Percentiles rank a stretch among this genome's conserved stretches.
phyloP scores from a whole-genome alignment of 2,329 filamentous ascomycete species.

The Incumbomyces delicatus region DNA sequence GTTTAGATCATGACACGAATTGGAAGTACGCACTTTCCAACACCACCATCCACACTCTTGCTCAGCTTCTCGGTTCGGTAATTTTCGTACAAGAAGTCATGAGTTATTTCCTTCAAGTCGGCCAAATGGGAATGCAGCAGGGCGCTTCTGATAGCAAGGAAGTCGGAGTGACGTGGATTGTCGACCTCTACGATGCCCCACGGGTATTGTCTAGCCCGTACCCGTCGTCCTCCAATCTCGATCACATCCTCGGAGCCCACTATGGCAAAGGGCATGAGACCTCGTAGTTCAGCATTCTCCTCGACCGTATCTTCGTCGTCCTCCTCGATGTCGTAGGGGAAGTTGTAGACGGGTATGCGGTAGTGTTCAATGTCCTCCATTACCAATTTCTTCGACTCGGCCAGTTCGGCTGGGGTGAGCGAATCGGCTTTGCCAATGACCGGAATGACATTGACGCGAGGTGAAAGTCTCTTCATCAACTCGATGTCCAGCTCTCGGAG shows the following conservation, averaged over 20 bases:
- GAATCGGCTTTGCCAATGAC: slow-evolving; percentile 98
- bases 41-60: slow-evolving; percentile 93
- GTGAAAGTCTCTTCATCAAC: slow-evolving; percentile 97
- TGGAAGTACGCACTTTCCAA: slow-evolving; percentile 62
- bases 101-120: slow-evolving; percentile 98
- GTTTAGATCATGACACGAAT: slow-evolving; percentile 9
- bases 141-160: slow-evolving; percentile 91
- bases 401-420: slow-evolving; percentile 87
- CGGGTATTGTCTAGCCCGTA: slow-evolving; percentile 92
- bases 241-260: slow-evolving; percentile 93
- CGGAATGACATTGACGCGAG: slow-evolving; percentile 96
- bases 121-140: slow-evolving; percentile 96
- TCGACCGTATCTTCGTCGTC: slow-evolving; percentile 98
- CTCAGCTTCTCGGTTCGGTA: slow-evolving; percentile 99
- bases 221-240: slow-evolving; percentile 84
- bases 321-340: slow-evolving; percentile 99
- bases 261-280: slow-evolving; percentile 98
- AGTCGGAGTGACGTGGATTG: slow-evolving; percentile 97
- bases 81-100: slow-evolving; percentile 99
- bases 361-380: slow-evolving; percentile 99
- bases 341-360: slow-evolving; percentile 99
- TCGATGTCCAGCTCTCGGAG: slow-evolving; percentile 98
- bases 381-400: slow-evolving; percentile 98
- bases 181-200: slow-evolving; percentile 99
- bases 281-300: slow-evolving; percentile 94